Percentiles rank a stretch among this genome's conserved stretches.
Evolutionary conservation across 257 asterid genomes (phyloP).

Genomic region (Sherardia arvensis): DNA sequence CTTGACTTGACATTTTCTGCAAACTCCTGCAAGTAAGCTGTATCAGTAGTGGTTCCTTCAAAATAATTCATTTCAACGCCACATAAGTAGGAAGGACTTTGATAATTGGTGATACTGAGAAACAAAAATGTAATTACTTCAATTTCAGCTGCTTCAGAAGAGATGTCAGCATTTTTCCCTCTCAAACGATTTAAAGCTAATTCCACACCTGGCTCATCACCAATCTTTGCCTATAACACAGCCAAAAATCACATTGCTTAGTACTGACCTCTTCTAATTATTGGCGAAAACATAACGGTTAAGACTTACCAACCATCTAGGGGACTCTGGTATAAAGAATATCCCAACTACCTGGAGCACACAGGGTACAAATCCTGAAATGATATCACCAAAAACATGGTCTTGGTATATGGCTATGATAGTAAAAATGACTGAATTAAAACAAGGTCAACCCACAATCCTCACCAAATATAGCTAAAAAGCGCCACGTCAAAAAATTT

Average conservation of each 20-base stretch:
- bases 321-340: slow-evolving; percentile 22
- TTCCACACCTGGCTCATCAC: slow-evolving; percentile 16
- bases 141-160: slow-evolving; percentile 24
- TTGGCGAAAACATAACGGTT: not conserved
- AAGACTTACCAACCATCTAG: slow-evolving; percentile 21
- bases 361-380: slow-evolving; percentile 14
- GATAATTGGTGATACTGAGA: not conserved
- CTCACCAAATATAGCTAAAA: slow-evolving; percentile 19
- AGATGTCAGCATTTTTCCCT: slow-evolving; percentile 23
- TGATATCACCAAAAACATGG: not conserved
- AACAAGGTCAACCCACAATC: not conserved
- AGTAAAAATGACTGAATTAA: not conserved
- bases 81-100: not conserved
- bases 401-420: not conserved
- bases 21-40: slow-evolving; percentile 13
- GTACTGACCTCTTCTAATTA: not conserved
- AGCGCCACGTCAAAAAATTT: slow-evolving; percentile 17
- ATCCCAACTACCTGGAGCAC: slow-evolving; percentile 9
- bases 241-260: not conserved
- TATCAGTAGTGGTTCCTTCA: not conserved
- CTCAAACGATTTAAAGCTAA: slow-evolving; percentile 18
- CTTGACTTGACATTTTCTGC: slow-evolving; percentile 15
- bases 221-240: slow-evolving; percentile 18
- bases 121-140: slow-evolving; percentile 6
- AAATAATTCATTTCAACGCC: not conserved